These are phyloP conservation scores for Monilinia polystroma DNA, from an alignment of 2,329 filamentous ascomycete species.

Conservation along the genomic window DNA sequence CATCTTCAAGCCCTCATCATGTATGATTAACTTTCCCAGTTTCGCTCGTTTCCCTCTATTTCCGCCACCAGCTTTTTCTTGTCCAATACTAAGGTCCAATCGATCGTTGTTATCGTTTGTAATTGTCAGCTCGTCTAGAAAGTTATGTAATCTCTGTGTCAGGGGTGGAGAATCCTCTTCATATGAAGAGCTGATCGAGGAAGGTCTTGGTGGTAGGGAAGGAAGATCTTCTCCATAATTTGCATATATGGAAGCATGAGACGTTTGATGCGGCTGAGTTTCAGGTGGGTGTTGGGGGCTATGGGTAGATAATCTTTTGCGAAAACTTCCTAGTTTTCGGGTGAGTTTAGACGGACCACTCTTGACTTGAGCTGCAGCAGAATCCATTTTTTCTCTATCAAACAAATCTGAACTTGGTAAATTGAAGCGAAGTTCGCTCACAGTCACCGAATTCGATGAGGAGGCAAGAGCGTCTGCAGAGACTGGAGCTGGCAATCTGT, in stretches of 20 bases:
- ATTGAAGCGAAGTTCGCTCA: conserved; percentile 90
- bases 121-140: conserved; percentile 17
- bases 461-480: conserved; percentile 26
- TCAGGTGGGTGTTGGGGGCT: conserved; percentile 34
- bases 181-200: conserved; percentile 26
- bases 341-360: conserved; percentile 16
- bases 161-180: conserved; percentile 20
- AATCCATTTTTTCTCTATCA: conserved; percentile 24
- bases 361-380: conserved; percentile 18
- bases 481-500: conserved; percentile 57
- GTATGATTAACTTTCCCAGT: conserved; percentile 86
- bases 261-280: conserved; percentile 30
- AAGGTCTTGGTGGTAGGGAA: conserved; percentile 32
- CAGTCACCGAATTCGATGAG: conserved; percentile 36
- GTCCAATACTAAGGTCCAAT: conserved; percentile 73
- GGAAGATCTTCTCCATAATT: conserved; percentile 32
- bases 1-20: conserved; percentile 92
- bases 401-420: conserved; percentile 62
- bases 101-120: conserved; percentile 42
- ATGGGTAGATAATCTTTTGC: conserved; percentile 20
- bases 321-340: conserved; percentile 28
- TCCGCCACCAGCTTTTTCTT: conserved; percentile 82
- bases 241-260: conserved; percentile 32
- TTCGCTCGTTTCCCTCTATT: conserved; percentile 85
- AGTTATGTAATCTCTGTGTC: conserved; percentile 3